Percentiles rank a stretch among this genome's conserved stretches.
Conservation (phyloP, 2,329 filamentous ascomycete genomes). For the Onygena corvina region DNA sequence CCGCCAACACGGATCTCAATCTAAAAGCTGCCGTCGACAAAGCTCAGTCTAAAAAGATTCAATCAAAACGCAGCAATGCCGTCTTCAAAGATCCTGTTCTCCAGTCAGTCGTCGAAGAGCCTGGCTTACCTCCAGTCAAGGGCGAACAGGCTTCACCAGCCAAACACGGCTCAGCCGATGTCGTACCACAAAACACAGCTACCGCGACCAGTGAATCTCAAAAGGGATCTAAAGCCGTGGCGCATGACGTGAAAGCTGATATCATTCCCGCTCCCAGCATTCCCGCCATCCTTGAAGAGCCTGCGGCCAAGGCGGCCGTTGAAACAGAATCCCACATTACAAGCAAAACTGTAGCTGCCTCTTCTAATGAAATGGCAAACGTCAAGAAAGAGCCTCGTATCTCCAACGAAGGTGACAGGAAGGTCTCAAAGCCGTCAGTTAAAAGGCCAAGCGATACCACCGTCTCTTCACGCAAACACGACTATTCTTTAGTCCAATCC, state of each 20-base stretch:
- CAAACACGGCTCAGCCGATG: neutral
- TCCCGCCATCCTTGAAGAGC: neutral
- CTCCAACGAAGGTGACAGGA: neutral
- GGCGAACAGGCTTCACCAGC: neutral
- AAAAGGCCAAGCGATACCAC: neutral
- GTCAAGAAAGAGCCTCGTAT: neutral
- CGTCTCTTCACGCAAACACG: constrained; percentile 21
- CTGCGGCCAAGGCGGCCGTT: neutral
- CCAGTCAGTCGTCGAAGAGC: constrained; percentile 3
- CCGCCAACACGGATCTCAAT: neutral
- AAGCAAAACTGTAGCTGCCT: neutral
- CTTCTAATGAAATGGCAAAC: neutral
- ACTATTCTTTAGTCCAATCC: neutral
- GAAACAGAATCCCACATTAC: neutral
- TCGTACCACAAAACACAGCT: neutral
- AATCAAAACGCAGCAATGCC: constrained; percentile 43
- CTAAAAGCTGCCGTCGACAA: constrained; percentile 23
- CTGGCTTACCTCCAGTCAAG: neutral
- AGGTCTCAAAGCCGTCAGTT: neutral
- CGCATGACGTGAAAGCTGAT: neutral
- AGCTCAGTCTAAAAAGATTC: constrained; percentile 30
- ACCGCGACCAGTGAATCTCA: neutral
- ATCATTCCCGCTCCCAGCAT: neutral
- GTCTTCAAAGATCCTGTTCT: constrained; percentile 8
- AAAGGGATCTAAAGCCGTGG: neutral